Conservation (phyloP, 2,329 filamentous ascomycete genomes). For the Pyrenophora teres region DNA sequence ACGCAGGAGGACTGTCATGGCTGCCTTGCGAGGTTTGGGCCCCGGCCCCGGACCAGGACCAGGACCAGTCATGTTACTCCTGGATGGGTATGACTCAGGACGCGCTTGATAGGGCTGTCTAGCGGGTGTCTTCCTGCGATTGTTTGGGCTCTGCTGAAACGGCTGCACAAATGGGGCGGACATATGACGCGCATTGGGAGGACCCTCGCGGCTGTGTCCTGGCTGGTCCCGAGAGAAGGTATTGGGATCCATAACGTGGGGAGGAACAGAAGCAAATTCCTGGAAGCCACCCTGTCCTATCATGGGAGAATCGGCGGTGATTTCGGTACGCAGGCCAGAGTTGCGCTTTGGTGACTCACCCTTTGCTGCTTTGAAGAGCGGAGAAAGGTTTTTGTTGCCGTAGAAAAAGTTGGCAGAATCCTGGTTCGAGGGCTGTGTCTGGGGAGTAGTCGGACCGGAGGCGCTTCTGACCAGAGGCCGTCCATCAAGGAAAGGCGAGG, state of each 20-base stretch:
- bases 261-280: slow-evolving; percentile 30
- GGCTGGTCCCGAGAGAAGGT: slow-evolving; percentile 22
- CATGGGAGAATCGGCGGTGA: slow-evolving; percentile 42
- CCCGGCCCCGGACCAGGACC: background rate
- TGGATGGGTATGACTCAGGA: slow-evolving; percentile 28
- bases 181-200: slow-evolving; percentile 26
- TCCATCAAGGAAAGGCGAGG: slow-evolving; percentile 48
- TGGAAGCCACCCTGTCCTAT: slow-evolving; percentile 29
- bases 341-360: slow-evolving; percentile 49
- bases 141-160: slow-evolving; percentile 32
- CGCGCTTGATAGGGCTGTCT: slow-evolving; percentile 30
- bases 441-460: slow-evolving; percentile 44
- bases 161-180: slow-evolving; percentile 34
- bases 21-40: slow-evolving; percentile 18
- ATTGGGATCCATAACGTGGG: slow-evolving; percentile 26
- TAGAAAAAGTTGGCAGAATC: slow-evolving; percentile 41
- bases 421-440: slow-evolving; percentile 31
- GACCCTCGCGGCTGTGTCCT: slow-evolving; percentile 18
- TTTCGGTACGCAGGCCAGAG: slow-evolving; percentile 52
- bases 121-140: slow-evolving; percentile 29
- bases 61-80: slow-evolving; percentile 16
- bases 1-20: slow-evolving; percentile 16
- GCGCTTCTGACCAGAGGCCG: slow-evolving; percentile 36
- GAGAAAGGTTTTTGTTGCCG: slow-evolving; percentile 56
- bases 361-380: slow-evolving; percentile 55